Evolutionary conservation across 208 protist species (phyloP).

Genomic region (Leishmania gerbilli): DNA sequence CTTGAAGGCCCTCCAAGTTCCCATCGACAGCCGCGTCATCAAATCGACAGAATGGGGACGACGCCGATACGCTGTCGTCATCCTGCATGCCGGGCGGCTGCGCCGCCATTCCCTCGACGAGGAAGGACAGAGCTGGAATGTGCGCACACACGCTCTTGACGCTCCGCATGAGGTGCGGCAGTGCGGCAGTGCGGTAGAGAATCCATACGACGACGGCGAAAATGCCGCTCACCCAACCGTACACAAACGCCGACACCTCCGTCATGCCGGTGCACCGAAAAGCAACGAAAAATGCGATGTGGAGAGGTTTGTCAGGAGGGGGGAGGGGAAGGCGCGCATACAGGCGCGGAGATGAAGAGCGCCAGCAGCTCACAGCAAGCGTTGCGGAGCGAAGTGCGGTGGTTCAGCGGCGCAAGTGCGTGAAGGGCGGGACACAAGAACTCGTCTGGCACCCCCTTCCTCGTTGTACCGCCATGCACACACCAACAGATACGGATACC

Average conservation of each 20-base stretch:
- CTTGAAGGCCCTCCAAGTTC: constrained; percentile 42
- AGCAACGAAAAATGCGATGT: too few species aligned
- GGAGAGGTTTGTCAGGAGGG: neutral
- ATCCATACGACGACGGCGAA: constrained; percentile 42
- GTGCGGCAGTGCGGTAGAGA: constrained; percentile 51
- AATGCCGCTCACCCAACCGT: constrained; percentile 58
- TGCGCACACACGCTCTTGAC: constrained; percentile 18
- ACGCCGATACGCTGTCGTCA: neutral
- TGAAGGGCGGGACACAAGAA: neutral
- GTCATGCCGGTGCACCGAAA: constrained; percentile 13
- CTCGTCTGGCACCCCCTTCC: neutral
- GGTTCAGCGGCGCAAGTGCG: neutral
- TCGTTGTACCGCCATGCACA: neutral
- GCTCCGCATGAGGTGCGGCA: constrained; percentile 32
- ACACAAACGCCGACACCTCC: constrained; percentile 36
- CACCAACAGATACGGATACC: neutral
- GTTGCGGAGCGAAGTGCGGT: neutral
- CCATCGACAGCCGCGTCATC: constrained; percentile 24
- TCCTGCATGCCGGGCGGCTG: neutral
- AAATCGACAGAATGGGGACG: neutral
- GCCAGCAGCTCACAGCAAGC: neutral
- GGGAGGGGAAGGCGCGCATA: neutral
- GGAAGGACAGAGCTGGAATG: constrained; percentile 9
- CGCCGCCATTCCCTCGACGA: neutral
- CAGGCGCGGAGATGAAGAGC: neutral